Base-by-base conservation (phyloP, 2,329 filamentous ascomycete genomes). In the Fusarium burgessii region DNA sequence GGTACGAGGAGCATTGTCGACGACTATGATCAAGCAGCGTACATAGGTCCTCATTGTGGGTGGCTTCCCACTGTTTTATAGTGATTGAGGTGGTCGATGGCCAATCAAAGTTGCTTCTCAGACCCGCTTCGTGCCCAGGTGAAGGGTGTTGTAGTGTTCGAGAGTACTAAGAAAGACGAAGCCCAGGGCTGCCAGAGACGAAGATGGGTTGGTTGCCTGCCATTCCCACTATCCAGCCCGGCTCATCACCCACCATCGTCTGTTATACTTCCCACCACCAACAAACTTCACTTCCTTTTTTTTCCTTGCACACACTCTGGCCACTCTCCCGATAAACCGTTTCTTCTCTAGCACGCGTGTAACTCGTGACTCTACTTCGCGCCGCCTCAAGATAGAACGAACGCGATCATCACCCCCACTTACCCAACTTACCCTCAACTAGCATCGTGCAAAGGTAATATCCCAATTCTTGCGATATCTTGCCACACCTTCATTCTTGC, bases 91-190 rank as follows among this genome's bases (percentile, higher is more conserved):
- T 13, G 46, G 38, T 27, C 38, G 43, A 35, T 36, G 14, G 29
- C 77, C 74, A 79, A 78, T 78, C 57, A 74, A 20, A 54, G 18
- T 68, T 73, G 74, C 75, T 69, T 75, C 67, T 58, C 38, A 55
- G 23, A 47, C 55, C 68, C 49, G 23, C 49, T 41, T 38, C 23
- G 23, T 20, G 32, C 43, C 56, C 12, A 52, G 35, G 32, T 45
- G 25, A 29, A 25, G n/a, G 25, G 27, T 23, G 29, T 43, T 52
- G 35, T 23, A 27, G 57, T 18, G 42, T 42, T 56, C 27, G 23
- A 55, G 49, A 35, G 32, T 55, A 46, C 61, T 55, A 35, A 25
- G 38, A 46, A 35, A 20, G 38, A 42, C 32, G 46, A 40, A 61
- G 32, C 20, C 40, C 14, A 23, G 23, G 29, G 29, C 29, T 29